Evolutionary conservation across 208 protist genomes (phyloP), one percentile per base, ranked within the genome.

Genomic region (Wallacemonas sp.): DNA sequence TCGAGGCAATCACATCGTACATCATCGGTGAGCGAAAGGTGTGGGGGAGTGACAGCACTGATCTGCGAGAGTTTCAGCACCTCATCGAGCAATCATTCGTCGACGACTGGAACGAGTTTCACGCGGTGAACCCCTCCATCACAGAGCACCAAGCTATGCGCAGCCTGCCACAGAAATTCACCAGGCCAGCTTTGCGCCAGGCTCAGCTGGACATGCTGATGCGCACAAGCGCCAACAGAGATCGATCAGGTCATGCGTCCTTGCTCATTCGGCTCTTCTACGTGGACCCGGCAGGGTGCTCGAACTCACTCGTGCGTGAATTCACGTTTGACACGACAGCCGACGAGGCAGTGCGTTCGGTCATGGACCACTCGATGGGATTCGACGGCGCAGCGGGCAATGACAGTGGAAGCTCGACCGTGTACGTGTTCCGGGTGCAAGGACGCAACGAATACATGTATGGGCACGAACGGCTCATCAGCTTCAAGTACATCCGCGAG

Each of bases 361-460:
- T 77, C 5, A 79, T 82, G 73, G 74, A 64, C 21, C 65, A 71
- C 1, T 33, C 86, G 1, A 62, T 76, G 29, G 65, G 57, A 1
- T 68, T 74, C 26, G 64, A 54, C 1, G 78, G 68, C 23, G 26
- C 66, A 32, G 68, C 74, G 29, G 56, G 57, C 1, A 77, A 76
- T 29, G 74, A 62, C 30, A 56, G 63, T 34, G 44, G 43, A 0
- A 29, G 49, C 1, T 58, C 75, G 11, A 56, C 70, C 19, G 41
- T 79, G 0, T 80, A 83, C 62, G 47, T 88, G 11, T 88, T 92
- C 61, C 72, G 72, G 41, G 77, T 85, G 0, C 78, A 85, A 33
- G 82, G 80, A 1, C 34, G 76, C n/a, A 85, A 77, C 21, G 86
- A 92, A 29, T 89, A 78, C 54, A 80, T 89, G 2, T 85, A 92